Evolutionary conservation across 2,329 filamentous ascomycete species (phyloP), one percentile per base, ranked within the genome.

Genomic region (Colletotrichum shisoi): DNA sequence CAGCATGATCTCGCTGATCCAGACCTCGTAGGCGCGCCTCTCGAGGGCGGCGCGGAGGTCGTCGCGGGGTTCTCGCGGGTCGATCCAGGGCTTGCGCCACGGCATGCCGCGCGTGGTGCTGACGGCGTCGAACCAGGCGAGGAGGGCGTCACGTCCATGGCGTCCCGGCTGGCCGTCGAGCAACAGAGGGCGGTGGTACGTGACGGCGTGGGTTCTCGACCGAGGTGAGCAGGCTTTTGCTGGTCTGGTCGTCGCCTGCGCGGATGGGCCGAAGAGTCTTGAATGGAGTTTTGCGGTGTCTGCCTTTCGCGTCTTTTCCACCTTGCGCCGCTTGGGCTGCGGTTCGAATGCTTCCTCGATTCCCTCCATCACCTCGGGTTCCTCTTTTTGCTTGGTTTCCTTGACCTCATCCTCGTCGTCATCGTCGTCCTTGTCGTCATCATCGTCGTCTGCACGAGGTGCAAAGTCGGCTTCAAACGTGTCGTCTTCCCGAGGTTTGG

Each of bases 1-100:
- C 12, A 89, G 80, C 87, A 89, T 89, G 71, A 89, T 85, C 76
- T 89, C 87, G 72, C 84, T 87, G 72, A 89, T 87, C 85, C 87
- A 89, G 53, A 89, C 87, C 73, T 89, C 83, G 76, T 89, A 89
- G 2, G 87, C 87, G 54, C 87, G 83, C 37, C 77, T 81, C 65
- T 84, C 82, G 12, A 88, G 77, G 3, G 74, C 74, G n/a, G 65
- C 53, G 37, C 79, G 79, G 9, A 84, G 76, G n/a, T 77, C 75
- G 17, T 60, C 31, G 19, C 72, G 69, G 24, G 69, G 62, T 4
- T 17, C 11, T 4, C 67, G 65, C 9, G 82, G 82, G 61, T 87
- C 76, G 59, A 86, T 77, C 84, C 86, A 89, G 2, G 80, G 68
- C 70, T 87, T 86, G 37, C 87, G 83, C 85, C 85, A 87, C 2